Base-by-base conservation (phyloP, 2,329 filamentous ascomycete species). In the Phoma sp. region DNA sequence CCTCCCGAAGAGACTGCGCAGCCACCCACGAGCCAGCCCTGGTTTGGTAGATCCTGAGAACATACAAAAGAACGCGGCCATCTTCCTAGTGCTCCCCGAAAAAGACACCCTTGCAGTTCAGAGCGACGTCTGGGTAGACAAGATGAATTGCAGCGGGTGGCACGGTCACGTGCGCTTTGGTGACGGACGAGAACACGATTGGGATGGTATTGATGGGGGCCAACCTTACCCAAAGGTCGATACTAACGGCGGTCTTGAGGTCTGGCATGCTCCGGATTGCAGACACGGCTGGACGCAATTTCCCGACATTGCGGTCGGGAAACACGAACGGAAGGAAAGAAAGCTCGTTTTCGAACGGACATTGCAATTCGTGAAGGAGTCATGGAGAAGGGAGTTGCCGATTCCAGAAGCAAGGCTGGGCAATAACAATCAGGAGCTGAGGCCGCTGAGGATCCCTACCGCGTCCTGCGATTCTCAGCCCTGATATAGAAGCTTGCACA, bases 261-360 rank as follows among this genome's bases (percentile, higher is more conserved):
- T 74, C 5, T 75, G 72, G 72, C 68, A 75, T 42, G 71, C 71
- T 12, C 71, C 71, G 1, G 50, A 47, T 3, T 73, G 70, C 52
- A 51, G 65, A 34, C 76, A 78, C 53, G 76, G 76, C 5, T 78
- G 76, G 76, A 78, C 77, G 37, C 75, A 77, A 60, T 77, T 78
- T 39, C 77, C 77, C 1, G 72, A 75, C 47, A 63, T 64, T 6
- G 68, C 68, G 54, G 63, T 78, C 12, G 68, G 66, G 12, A 71
- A 75, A 53, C 71, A 74, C 40, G 75, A 78, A 61, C 67, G 69
- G 23, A 64, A 61, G 28, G 74, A 76, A 54, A 60, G 74, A 34
- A 56, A 71, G 3, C 47, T 74, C 18, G 73, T 77, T 4, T 76
- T 76, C 60, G 62, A 62, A 9, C 60, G 72, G 34, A 67, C 67